These are phyloP conservation scores for Phaffia australis DNA, from an alignment of 768 basidiomycete genomes.

Conservation along the genomic window DNA sequence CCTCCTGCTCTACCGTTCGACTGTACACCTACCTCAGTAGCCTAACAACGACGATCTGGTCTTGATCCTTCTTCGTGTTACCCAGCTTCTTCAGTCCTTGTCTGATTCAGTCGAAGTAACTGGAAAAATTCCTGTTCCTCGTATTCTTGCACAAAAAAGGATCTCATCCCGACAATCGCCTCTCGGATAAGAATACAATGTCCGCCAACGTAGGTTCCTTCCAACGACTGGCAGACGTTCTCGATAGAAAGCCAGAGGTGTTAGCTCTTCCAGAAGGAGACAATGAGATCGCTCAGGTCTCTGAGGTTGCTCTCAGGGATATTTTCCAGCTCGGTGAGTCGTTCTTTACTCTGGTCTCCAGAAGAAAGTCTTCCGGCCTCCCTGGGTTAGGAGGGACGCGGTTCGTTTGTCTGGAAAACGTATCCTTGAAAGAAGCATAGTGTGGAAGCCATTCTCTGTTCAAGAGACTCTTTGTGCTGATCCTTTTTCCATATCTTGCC, in stretches of 20 bases:
- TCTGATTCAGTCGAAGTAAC: no score
- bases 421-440: no score
- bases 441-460: not conserved
- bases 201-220: constrained; percentile 5
- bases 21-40: no score
- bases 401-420: no score
- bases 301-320: constrained; percentile 36
- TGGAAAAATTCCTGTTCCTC: no score
- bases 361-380: constrained; percentile 48
- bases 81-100: no score
- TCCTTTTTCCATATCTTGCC: not conserved
- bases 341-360: not conserved
- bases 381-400: no score
- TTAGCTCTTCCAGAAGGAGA: constrained; percentile 31
- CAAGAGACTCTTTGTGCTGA: not conserved
- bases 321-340: constrained; percentile 39
- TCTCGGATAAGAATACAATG: not conserved
- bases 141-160: no score
- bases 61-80: no score
- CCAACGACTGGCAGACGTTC: constrained; percentile 23
- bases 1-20: no score
- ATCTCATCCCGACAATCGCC: no score
- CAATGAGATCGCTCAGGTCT: constrained; percentile 29
- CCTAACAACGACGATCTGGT: no score
- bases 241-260: constrained; percentile 31